These are phyloP conservation scores for Eucalyptus leucophloia DNA, from an alignment of 345 rosid genomes.

Conservation along the genomic window DNA sequence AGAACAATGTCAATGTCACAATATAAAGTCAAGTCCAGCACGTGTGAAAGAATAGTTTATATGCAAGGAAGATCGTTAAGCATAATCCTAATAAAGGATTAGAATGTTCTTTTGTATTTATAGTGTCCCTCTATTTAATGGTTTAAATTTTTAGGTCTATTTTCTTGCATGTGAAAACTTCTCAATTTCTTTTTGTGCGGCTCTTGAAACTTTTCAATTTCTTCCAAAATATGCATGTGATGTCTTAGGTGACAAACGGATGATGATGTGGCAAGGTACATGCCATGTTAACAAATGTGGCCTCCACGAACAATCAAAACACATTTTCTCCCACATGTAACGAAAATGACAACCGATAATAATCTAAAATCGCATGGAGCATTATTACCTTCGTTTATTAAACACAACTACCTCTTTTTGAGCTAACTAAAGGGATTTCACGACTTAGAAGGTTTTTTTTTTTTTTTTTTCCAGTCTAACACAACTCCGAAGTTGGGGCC, in stretches of 20 bases:
- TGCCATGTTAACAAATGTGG: not conserved
- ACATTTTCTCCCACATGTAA: not conserved
- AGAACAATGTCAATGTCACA: not conserved
- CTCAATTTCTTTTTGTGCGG: too few species aligned
- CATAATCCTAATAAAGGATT: not conserved
- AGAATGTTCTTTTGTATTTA: not conserved
- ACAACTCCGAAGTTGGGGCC: not conserved
- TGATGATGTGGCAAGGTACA: rapidly evolving
- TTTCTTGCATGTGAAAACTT: not conserved
- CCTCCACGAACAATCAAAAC: not conserved
- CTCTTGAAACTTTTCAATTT: too few species aligned
- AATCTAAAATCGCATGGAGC: not conserved
- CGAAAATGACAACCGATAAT: not conserved
- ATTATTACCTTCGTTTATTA: not conserved
- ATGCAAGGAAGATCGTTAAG: not conserved
- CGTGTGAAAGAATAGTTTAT: not conserved
- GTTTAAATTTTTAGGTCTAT: not conserved
- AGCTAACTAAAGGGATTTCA: not conserved
- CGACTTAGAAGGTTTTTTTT: not conserved
- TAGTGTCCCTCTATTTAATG: not conserved
- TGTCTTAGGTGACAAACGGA: not conserved
- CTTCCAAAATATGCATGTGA: not conserved
- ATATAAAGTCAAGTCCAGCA: rapidly evolving
- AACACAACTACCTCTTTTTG: not conserved
- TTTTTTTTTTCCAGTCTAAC: not conserved